A percentile compares a stretch with the other conserved stretches of the same genome.
phyloP scores from a whole-genome alignment of 1,284 basidiomycete species.

The Rhizoctonia solani region DNA sequence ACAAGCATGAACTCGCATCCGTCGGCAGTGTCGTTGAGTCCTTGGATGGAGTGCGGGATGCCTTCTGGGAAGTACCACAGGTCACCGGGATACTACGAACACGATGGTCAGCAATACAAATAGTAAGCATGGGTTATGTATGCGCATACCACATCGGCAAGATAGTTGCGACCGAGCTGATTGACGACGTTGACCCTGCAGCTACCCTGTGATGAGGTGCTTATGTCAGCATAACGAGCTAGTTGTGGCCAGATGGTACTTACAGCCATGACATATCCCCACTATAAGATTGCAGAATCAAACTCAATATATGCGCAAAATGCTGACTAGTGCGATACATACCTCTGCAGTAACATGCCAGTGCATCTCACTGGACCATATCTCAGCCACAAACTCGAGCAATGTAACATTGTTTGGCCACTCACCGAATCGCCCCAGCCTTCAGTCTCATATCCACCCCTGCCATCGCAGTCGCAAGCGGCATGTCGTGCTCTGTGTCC shows the following conservation, averaged over 20 bases:
- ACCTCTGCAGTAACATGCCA: conserved; percentile 40
- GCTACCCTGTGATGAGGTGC: conserved; percentile 56
- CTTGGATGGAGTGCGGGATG: conserved; percentile 67
- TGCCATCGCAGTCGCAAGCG: conserved; percentile 63
- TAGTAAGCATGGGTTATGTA: too few species aligned
- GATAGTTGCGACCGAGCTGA: conserved; percentile 62
- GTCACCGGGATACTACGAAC: conserved; percentile 40
- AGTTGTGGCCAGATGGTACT: not conserved
- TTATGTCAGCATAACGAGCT: not conserved
- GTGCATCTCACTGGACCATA: conserved; percentile 34
- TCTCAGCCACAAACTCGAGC: not conserved
- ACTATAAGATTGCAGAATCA: conserved; percentile 46
- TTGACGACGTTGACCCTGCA: conserved; percentile 67
- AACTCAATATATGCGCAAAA: not conserved
- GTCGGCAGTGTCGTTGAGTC: conserved; percentile 56
- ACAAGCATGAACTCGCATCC: conserved; percentile 74
- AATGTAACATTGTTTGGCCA: not conserved
- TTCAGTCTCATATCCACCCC: conserved; percentile 73
- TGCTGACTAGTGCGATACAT: not conserved
- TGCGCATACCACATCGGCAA: conserved; percentile 57
- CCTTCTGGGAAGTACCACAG: conserved; percentile 70
- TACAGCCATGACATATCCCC: conserved; percentile 64
- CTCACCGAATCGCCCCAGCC: conserved; percentile 64
- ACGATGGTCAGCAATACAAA: too few species aligned
- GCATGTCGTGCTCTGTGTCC: conserved; percentile 52